Conservation (phyloP, 805 yeast genomes). For the Candida namnaoensis region DNA sequence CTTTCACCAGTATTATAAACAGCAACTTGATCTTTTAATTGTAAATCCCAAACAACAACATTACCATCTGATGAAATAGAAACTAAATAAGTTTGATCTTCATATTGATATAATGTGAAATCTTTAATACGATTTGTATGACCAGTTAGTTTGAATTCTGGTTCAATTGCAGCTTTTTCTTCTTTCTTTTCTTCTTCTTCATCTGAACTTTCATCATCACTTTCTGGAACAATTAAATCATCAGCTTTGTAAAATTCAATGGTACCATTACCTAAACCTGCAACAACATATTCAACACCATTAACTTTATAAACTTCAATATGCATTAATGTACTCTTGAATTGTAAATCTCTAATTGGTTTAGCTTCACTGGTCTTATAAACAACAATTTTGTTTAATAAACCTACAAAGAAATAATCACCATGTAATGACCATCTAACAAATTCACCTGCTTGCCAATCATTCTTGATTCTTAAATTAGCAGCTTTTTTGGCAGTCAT, state of each 20-base stretch:
- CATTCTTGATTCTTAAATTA: constrained; percentile 58
- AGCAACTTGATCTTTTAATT: constrained; percentile 68
- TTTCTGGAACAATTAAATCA: constrained; percentile 16
- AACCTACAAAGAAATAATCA: constrained; percentile 68
- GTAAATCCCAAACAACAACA: constrained; percentile 83
- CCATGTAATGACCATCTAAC: constrained; percentile 67
- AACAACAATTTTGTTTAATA: constrained; percentile 52
- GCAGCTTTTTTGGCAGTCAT: constrained; percentile 97
- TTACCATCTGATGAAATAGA: constrained; percentile 92
- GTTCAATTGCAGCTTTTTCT: constrained; percentile 20
- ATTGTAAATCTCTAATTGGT: constrained; percentile 41
- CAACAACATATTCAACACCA: constrained; percentile 46
- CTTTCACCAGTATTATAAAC: constrained; percentile 89
- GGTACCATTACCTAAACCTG: constrained; percentile 67
- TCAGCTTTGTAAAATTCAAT: constrained; percentile 47
- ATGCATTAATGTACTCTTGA: constrained; percentile 58
- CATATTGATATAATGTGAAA: constrained; percentile 37
- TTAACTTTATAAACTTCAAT: constrained; percentile 41
- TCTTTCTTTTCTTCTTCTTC: constrained; percentile 17
- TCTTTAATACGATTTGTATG: constrained; percentile 85
- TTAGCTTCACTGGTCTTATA: constrained; percentile 59
- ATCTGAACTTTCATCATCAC: constrained; percentile 15
- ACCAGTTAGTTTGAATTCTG: constrained; percentile 60
- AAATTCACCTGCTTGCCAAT: constrained; percentile 56
- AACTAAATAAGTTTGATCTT: constrained; percentile 44